Percentiles rank a stretch among this genome's conserved stretches.
phyloP scores from a whole-genome alignment of 2,329 filamentous ascomycete genomes.

The Didymella segeticola region DNA sequence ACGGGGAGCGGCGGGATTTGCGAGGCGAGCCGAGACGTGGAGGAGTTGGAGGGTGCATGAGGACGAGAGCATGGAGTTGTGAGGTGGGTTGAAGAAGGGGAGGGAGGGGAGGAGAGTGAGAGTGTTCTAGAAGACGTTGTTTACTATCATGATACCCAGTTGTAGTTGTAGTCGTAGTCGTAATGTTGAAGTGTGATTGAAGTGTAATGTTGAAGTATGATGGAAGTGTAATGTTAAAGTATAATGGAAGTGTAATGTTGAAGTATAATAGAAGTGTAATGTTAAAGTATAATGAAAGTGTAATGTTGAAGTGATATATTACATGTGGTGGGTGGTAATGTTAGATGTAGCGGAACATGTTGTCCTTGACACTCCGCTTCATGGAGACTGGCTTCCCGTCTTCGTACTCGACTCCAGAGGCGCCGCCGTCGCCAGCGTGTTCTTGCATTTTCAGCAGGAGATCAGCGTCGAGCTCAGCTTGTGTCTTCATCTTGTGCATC shows the following conservation, averaged over 20 bases:
- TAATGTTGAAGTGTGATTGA: too few relatives aligned
- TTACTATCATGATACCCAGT: constrained; percentile 17
- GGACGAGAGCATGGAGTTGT: constrained; percentile 16
- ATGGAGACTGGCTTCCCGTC: constrained; percentile 74
- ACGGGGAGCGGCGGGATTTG: constrained; percentile 35
- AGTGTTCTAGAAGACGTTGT: constrained; percentile 2
- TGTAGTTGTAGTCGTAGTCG: constrained; percentile 16
- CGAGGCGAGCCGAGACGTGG: constrained; percentile 18
- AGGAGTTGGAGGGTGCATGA: not conserved
- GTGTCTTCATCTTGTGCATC: constrained; percentile 58
- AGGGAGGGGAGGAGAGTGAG: too few relatives aligned
- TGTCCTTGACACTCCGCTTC: constrained; percentile 75
- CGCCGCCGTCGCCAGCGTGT: constrained; percentile 73
- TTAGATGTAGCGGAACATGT: constrained; percentile 76
- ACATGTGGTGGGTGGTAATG: too few relatives aligned
- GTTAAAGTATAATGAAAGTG: too few relatives aligned
- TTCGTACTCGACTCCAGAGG: constrained; percentile 76
- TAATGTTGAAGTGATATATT: too few relatives aligned
- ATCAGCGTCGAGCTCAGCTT: constrained; percentile 71
- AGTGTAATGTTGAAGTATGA: too few relatives aligned
- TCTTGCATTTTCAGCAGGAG: constrained; percentile 69
- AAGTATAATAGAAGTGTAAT: too few relatives aligned
- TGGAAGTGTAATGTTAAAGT: too few relatives aligned
- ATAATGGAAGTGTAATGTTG: too few relatives aligned
- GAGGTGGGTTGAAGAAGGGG: too few relatives aligned